A percentile compares a stretch with the other conserved stretches of the same genome.
phyloP scores from a whole-genome alignment of 106 monocot genomes.

The Narthecium ossifragum region DNA sequence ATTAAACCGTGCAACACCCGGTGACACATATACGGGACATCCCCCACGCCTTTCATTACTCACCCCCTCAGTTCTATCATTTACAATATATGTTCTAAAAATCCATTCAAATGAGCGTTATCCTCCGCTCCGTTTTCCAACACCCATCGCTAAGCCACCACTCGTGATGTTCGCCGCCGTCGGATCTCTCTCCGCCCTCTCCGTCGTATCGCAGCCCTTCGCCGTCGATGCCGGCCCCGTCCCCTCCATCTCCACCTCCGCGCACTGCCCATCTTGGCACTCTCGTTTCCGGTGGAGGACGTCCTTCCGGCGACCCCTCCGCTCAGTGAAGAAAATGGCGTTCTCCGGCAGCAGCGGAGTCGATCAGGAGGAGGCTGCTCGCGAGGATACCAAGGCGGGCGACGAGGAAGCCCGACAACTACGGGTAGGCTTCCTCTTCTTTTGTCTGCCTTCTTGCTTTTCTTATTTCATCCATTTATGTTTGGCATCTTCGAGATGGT shows the following conservation, averaged over 20 bases:
- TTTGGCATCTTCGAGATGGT: too few relatives aligned
- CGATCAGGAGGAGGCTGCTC: constrained; percentile 26
- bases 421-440: constrained; percentile 12
- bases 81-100: too few relatives aligned
- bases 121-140: too few relatives aligned
- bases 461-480: too few relatives aligned
- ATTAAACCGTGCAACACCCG: too few relatives aligned
- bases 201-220: constrained; percentile 3
- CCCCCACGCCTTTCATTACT: too few relatives aligned
- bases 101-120: too few relatives aligned
- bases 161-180: constrained; percentile 21
- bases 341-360: constrained; percentile 6
- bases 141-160: too few relatives aligned
- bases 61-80: too few relatives aligned
- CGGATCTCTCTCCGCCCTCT: constrained; percentile 3
- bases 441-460: neutral
- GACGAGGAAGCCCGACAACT: constrained; percentile 13
- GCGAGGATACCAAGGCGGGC: constrained; percentile 9
- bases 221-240: constrained; percentile 9
- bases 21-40: too few relatives aligned
- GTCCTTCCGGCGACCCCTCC: neutral
- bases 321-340: too few relatives aligned
- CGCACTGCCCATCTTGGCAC: neutral
- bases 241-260: constrained; percentile 1
- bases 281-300: neutral